Conservation (phyloP, 768 basidiomycete species). For the Mycena albidolilacea region DNA sequence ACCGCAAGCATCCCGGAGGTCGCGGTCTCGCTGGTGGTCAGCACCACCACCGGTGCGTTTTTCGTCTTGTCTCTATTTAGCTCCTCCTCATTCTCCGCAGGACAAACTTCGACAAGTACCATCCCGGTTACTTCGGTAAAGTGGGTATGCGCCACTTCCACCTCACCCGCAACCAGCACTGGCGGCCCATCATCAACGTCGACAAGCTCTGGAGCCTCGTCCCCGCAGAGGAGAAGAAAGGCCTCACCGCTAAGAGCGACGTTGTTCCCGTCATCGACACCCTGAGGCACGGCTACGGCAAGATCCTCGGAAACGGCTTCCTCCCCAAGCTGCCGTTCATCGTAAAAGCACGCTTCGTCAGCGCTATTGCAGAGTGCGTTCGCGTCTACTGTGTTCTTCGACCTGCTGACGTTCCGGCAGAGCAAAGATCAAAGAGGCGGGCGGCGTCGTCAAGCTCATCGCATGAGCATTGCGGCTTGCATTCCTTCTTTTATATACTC, state of each 20-base stretch:
- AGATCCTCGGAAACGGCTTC: conserved; percentile 96
- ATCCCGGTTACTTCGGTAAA: conserved; percentile 99
- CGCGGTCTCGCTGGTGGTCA: conserved; percentile 99
- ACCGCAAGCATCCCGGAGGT: conserved; percentile 99
- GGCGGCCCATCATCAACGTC: conserved; percentile 98
- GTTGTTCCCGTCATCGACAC: conserved; percentile 97
- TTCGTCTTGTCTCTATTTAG: background rate
- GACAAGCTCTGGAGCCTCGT: conserved; percentile 97
- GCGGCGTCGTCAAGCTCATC: conserved; percentile 93
- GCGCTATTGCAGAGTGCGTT: conserved; percentile 83
- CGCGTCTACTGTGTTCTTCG: background rate
- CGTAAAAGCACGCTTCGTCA: conserved; percentile 98
- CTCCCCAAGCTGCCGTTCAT: conserved; percentile 95
- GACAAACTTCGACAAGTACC: conserved; percentile 99
- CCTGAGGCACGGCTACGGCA: conserved; percentile 86
- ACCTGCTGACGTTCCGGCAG: conserved; percentile 45
- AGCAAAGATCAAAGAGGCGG: conserved; percentile 91
- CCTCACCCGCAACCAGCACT: conserved; percentile 89
- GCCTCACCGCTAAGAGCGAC: conserved; percentile 78
- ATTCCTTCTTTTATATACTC: conserved; percentile 45
- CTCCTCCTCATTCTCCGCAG: conserved; percentile 54
- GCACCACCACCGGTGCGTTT: conserved; percentile 95
- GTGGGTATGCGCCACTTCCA: conserved; percentile 99
- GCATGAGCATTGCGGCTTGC: conserved; percentile 68
- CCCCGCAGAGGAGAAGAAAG: conserved; percentile 86